Conservation (phyloP, 257 asterid genomes). For the Penstemon barbatus region DNA sequence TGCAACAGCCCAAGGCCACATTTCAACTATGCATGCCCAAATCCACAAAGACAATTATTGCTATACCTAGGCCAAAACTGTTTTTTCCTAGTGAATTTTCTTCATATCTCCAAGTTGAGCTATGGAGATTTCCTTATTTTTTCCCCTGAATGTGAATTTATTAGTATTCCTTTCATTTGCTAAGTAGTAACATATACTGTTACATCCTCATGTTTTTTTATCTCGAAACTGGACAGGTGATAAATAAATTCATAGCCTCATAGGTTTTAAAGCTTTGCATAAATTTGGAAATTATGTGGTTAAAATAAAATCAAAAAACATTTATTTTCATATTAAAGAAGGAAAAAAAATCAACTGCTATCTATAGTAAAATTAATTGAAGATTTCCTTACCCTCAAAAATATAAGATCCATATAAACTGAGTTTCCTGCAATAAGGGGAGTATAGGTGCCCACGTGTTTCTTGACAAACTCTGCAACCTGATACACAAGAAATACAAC, state of each 20-base stretch:
- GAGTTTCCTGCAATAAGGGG: slow-evolving; percentile 94
- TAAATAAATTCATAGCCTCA: background rate
- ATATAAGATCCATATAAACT: slow-evolving; percentile 73
- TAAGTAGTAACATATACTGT: background rate
- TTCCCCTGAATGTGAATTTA: background rate
- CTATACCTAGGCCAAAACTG: too few species aligned
- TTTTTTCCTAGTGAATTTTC: background rate
- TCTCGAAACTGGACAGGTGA: background rate
- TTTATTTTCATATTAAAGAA: background rate
- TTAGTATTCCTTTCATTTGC: background rate
- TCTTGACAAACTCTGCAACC: slow-evolving; percentile 89
- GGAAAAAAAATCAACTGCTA: background rate
- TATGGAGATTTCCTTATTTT: background rate
- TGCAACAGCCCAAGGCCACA: too few species aligned
- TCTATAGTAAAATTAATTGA: background rate
- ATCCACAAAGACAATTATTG: too few species aligned
- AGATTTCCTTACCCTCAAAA: slow-evolving; percentile 63
- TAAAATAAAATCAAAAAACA: background rate
- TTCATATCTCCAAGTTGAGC: background rate
- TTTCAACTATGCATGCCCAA: too few species aligned
- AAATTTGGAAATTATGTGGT: background rate
- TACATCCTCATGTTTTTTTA: slow-evolving; percentile 10
- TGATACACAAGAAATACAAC: slow-evolving; percentile 23
- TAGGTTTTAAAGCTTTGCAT: background rate
- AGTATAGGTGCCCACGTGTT: slow-evolving; percentile 53